Percentiles rank a stretch among this genome's conserved stretches.
Conservation (phyloP, 495 filamentous ascomycete species). For the Neurospora tetraspora region DNA sequence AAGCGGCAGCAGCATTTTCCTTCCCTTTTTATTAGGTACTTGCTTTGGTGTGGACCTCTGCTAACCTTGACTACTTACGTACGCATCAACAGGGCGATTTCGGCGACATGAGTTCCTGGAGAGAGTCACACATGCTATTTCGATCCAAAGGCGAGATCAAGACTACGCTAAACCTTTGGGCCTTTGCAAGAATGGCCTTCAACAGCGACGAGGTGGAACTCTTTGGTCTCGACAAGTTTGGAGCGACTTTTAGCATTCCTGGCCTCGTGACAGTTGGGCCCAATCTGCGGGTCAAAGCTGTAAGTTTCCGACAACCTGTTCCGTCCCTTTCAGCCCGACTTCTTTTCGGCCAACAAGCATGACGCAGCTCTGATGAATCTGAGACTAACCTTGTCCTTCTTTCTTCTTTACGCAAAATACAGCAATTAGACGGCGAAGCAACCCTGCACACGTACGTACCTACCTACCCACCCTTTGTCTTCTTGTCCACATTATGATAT, state of each 20-base stretch:
- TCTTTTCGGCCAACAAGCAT: too few species aligned
- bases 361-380: too few species aligned
- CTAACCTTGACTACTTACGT: too few species aligned
- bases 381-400: too few species aligned
- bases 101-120: too few species aligned
- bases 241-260: slow-evolving; percentile 24
- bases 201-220: slow-evolving; percentile 3
- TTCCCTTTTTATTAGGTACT: too few species aligned
- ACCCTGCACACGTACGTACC: not conserved
- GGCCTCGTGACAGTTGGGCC: slow-evolving; percentile 28
- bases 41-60: too few species aligned
- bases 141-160: slow-evolving; percentile 6
- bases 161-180: slow-evolving; percentile 1
- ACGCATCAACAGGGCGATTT: too few species aligned
- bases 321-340: not conserved
- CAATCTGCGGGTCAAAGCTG: slow-evolving; percentile 13
- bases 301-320: not conserved
- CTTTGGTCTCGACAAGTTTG: slow-evolving; percentile 6
- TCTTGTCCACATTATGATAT: too few species aligned
- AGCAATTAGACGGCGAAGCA: not conserved
- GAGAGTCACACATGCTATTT: not conserved
- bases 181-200: not conserved
- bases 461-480: too few species aligned
- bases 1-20: too few species aligned
- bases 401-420: too few species aligned